Percentiles rank a stretch among this genome's conserved stretches.
Evolutionary conservation across 2,329 filamentous ascomycete genomes (phyloP).

Genomic region (Verticillium klebahnii): DNA sequence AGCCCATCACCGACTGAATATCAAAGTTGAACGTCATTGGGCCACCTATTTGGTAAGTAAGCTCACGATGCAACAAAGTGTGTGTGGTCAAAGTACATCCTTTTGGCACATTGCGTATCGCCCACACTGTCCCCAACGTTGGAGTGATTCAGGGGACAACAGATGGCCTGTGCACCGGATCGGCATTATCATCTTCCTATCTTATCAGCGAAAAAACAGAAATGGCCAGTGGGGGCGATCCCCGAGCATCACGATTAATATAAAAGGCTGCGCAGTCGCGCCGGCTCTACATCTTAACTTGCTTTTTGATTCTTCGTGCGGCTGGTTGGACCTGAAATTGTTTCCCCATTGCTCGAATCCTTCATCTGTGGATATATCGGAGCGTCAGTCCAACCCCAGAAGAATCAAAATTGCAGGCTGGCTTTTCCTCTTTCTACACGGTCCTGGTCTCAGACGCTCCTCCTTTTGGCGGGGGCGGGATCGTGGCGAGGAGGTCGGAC

Average conservation of each 20-base stretch:
- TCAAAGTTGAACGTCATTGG: too few species aligned
- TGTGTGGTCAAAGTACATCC: too few species aligned
- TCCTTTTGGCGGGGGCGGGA: background rate
- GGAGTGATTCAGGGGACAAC: background rate
- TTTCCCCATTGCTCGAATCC: slow-evolving; percentile 78
- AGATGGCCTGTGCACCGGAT: background rate
- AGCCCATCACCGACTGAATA: too few species aligned
- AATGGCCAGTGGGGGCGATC: background rate
- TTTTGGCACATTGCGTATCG: too few species aligned
- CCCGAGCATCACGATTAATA: background rate
- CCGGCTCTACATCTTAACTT: slow-evolving; percentile 23
- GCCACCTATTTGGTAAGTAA: too few species aligned
- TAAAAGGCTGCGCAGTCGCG: slow-evolving; percentile 4
- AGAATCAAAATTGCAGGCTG: slow-evolving; percentile 71
- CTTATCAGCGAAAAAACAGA: background rate
- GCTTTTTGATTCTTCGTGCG: slow-evolving; percentile 68
- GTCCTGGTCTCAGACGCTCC: slow-evolving; percentile 23
- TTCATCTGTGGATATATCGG: slow-evolving; percentile 45
- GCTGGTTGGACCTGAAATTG: slow-evolving; percentile 64
- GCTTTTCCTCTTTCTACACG: slow-evolving; percentile 34
- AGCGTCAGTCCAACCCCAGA: slow-evolving; percentile 83
- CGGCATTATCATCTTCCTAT: background rate
- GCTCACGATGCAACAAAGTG: too few species aligned
- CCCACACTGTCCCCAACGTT: too few species aligned
- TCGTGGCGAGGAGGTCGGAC: slow-evolving; percentile 3